A percentile compares a stretch with the other conserved stretches of the same genome.
Conservation (phyloP, 208 protist species). For the Wallacemonas sp. region DNA sequence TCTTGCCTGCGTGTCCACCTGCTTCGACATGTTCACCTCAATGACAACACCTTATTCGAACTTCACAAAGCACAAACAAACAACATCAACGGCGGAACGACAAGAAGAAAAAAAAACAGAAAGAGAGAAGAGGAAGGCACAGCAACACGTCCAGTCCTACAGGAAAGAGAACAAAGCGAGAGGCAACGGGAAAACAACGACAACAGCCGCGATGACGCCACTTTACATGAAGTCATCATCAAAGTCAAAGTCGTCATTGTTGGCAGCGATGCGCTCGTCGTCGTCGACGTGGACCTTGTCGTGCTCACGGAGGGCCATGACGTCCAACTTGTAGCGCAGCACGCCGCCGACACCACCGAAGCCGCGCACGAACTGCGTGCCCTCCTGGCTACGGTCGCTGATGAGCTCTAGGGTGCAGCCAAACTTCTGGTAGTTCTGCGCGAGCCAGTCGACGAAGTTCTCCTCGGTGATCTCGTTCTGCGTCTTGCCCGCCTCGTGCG, state of each 20-base stretch:
- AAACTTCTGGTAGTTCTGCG: constrained; percentile 98
- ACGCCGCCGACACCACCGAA: constrained; percentile 98
- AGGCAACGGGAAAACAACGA: constrained; percentile 17
- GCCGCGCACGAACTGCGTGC: constrained; percentile 97
- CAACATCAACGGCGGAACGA: constrained; percentile 15
- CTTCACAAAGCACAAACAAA: constrained; percentile 13
- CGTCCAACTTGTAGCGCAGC: constrained; percentile 90
- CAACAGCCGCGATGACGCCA: not conserved
- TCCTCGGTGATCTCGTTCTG: constrained; percentile 91
- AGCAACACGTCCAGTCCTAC: too few relatives aligned
- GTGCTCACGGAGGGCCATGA: constrained; percentile 86
- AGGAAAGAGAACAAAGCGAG: constrained; percentile 22
- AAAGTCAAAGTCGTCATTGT: constrained; percentile 89
- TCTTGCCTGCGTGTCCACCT: not conserved
- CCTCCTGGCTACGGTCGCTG: constrained; percentile 96
- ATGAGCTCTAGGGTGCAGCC: constrained; percentile 96
- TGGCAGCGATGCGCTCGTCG: constrained; percentile 54
- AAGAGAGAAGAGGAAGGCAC: too few relatives aligned
- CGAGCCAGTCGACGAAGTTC: constrained; percentile 98
- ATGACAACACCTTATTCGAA: not conserved
- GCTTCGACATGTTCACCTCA: not conserved
- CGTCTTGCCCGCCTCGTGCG: constrained; percentile 80
- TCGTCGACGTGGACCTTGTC: constrained; percentile 80
- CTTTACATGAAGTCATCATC: constrained; percentile 92
- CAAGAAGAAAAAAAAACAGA: constrained; percentile 9